Base-by-base conservation (phyloP, 371 early-diverging fungal species). In the Batrachochytrium dendrobatidis region DNA sequence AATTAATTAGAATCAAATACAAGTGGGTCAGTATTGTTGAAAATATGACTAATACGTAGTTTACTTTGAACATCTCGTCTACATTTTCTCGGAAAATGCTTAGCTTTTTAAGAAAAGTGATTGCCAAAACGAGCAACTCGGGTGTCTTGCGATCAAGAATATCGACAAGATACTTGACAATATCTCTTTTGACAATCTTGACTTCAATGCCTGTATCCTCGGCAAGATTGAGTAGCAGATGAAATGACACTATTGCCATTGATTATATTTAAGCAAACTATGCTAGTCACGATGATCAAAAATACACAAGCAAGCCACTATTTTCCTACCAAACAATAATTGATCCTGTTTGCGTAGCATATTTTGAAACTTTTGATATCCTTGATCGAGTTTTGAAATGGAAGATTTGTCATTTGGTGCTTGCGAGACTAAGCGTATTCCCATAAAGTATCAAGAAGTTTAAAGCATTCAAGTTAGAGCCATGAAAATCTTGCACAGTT, bases 281-380 rank as follows among this genome's bases (percentile, higher is more conserved):
- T n/a, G n/a, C n/a, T n/a, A n/a, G n/a, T n/a, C n/a, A n/a, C n/a
- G n/a, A n/a, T n/a, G 20, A 58, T 25, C 15, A 15, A 34, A 34
- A 34, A 8, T 54, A 10, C 33, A 54, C 33, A 39, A 15, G 15
- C 39, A 39, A 39, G 15, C 39, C 39, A n/a, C n/a, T n/a, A n/a
- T n/a, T n/a, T n/a, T n/a, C n/a, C 31, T 53, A 70, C 71, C 77
- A 64, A 74, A 77, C 10, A 80, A 59, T 6, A 80, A 65, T 53
- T 74, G 74, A 52, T 80, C 76, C 51, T 80, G 81, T 51, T 76
- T 77, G 20, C 58, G 51, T 5, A 76, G 26, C 70, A 77, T 70
- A 2, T 62, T 62, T 58, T 75, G 72, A 54, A 74, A 72, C 60
- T 75, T 77, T 29, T 69, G 34, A 30, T 65, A 69, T 53, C 76